Percentiles rank a stretch among this genome's conserved stretches.
phyloP scores from a whole-genome alignment of 305 asterid species.

The Ajuga reptans region DNA sequence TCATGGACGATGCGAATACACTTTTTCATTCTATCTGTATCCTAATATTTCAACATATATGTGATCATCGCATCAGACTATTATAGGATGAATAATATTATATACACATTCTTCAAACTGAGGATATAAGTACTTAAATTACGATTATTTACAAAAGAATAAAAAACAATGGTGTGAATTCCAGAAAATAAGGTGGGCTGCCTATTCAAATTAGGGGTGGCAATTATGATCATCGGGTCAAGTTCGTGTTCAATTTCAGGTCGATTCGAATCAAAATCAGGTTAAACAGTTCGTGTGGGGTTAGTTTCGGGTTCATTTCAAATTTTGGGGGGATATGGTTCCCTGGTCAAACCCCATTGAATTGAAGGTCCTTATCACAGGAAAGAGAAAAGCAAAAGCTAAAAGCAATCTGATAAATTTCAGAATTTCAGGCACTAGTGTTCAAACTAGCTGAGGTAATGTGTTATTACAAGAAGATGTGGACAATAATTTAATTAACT shows the following conservation, averaged over 20 bases:
- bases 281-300: no score
- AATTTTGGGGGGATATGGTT: no score
- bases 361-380: conserved; percentile 35
- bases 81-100: not conserved
- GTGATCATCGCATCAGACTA: not conserved
- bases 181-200: conserved; percentile 61
- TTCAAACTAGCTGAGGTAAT: conserved; percentile 53
- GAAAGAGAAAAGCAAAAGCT: conserved; percentile 37
- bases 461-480: conserved; percentile 5
- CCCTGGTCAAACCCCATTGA: conserved; percentile 62
- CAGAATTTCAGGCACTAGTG: conserved; percentile 60
- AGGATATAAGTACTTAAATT: conserved; percentile 14
- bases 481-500: conserved; percentile 17
- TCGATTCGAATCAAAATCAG: no score
- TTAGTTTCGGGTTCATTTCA: no score
- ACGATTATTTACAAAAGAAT: not conserved
- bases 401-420: conserved; percentile 42
- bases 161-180: conserved; percentile 23
- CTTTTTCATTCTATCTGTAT: not conserved
- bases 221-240: no score
- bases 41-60: conserved; percentile 8
- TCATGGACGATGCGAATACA: no score
- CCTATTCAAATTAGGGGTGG: conserved; percentile 28
- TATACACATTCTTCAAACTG: not conserved
- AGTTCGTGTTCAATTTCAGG: no score